phyloP scores from a whole-genome alignment of 805 yeast species.

The Pichia exigua region DNA sequence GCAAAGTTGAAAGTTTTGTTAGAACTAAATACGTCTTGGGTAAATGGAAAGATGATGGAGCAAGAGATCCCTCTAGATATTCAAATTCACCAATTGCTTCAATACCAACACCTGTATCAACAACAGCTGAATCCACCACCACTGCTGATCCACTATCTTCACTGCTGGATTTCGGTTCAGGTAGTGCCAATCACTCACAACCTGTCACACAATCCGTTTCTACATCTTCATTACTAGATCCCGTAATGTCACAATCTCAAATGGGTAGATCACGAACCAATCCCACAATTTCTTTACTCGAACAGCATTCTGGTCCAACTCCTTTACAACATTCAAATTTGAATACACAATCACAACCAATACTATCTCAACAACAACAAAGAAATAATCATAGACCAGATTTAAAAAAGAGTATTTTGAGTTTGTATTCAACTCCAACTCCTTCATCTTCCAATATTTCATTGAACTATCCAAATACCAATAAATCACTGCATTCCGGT shows the following conservation, averaged over 20 bases:
- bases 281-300: slow-evolving; percentile 5
- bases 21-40: slow-evolving; percentile 86
- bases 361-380: slow-evolving; percentile 12
- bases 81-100: slow-evolving; percentile 6
- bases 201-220: neutral
- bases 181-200: neutral
- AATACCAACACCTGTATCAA: slow-evolving; percentile 6
- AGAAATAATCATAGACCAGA: slow-evolving; percentile 54
- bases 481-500: neutral
- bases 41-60: slow-evolving; percentile 64
- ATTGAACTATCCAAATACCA: neutral
- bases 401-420: slow-evolving; percentile 82
- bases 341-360: neutral
- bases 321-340: neutral
- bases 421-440: slow-evolving; percentile 69
- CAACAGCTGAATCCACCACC: neutral
- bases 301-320: slow-evolving; percentile 5
- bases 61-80: slow-evolving; percentile 38
- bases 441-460: slow-evolving; percentile 10
- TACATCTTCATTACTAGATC: neutral
- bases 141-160: slow-evolving; percentile 3
- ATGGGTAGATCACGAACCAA: slow-evolving; percentile 3
- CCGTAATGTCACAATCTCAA: neutral
- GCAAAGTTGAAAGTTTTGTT: slow-evolving; percentile 82
- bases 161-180: slow-evolving; percentile 5